A percentile compares a stretch with the other conserved stretches of the same genome.
Conservation (phyloP, 164 flowering plant species). For the Stephania yunnanensis region DNA sequence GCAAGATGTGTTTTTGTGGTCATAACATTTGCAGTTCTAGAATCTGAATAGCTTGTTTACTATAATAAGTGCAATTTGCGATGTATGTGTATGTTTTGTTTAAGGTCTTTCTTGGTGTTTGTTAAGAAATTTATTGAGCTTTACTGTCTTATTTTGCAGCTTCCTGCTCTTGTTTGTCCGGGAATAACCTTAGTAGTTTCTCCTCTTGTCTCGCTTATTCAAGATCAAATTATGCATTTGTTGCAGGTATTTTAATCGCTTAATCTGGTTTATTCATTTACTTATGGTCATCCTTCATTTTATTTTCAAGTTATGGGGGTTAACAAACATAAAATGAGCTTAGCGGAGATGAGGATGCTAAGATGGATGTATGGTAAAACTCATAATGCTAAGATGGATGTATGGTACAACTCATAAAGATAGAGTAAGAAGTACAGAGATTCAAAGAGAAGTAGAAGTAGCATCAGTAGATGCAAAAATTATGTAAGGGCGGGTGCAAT, state of each 20-base stretch:
- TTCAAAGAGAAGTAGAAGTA: no score
- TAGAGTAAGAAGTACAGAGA: no score
- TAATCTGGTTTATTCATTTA: background rate
- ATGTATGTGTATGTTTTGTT: background rate
- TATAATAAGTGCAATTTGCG: background rate
- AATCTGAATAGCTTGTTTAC: background rate
- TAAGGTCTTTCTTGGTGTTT: background rate
- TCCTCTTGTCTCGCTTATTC: constrained; percentile 94
- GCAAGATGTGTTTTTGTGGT: background rate
- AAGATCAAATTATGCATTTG: constrained; percentile 98
- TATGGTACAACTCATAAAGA: no score
- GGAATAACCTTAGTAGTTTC: constrained; percentile 94
- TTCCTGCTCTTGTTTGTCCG: constrained; percentile 81
- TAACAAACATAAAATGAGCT: no score
- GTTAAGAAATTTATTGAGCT: background rate
- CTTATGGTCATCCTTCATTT: background rate
- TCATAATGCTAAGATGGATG: no score
- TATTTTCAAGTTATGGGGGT: no score
- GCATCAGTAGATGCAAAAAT: no score
- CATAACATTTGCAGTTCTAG: background rate
- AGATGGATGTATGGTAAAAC: no score
- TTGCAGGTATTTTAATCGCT: constrained; percentile 51
- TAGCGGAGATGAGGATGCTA: no score
- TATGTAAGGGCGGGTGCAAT: no score
- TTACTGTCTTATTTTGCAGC: constrained; percentile 46